phyloP scores from a whole-genome alignment of 306 rosid species.

The Prunus mira region DNA sequence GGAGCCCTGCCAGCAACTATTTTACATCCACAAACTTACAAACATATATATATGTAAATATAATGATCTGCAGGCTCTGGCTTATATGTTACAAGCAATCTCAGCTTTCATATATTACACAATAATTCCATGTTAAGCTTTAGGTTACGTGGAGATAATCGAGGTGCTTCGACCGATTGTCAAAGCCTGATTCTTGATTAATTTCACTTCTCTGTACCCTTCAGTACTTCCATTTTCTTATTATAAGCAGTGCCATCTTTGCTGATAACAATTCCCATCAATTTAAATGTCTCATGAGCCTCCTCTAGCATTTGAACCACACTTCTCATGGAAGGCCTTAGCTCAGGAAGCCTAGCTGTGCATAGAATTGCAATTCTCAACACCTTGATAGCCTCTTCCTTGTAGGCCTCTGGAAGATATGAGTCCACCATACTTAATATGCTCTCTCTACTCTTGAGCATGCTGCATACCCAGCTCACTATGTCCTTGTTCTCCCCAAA shows the following conservation, averaged over 20 bases:
- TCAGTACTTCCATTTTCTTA: conserved; percentile 22
- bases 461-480: conserved; percentile 67
- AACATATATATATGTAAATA: neutral
- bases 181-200: neutral
- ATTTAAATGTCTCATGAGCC: conserved; percentile 50
- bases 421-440: conserved; percentile 51
- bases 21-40: neutral
- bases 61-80: conserved; percentile 1
- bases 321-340: conserved; percentile 76
- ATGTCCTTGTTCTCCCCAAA: conserved; percentile 80
- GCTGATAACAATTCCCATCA: conserved; percentile 50
- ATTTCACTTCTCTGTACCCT: conserved; percentile 17
- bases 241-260: conserved; percentile 39
- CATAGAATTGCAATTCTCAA: conserved; percentile 67
- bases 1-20: neutral
- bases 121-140: neutral
- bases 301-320: conserved; percentile 87
- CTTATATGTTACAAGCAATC: conserved; percentile 3
- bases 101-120: neutral
- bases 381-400: conserved; percentile 67
- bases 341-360: conserved; percentile 55
- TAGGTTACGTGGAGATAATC: neutral
- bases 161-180: neutral
- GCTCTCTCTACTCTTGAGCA: conserved; percentile 47
- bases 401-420: conserved; percentile 44